Base-by-base conservation (phyloP, 495 filamentous ascomycete species). In the Thozetella sp. region DNA sequence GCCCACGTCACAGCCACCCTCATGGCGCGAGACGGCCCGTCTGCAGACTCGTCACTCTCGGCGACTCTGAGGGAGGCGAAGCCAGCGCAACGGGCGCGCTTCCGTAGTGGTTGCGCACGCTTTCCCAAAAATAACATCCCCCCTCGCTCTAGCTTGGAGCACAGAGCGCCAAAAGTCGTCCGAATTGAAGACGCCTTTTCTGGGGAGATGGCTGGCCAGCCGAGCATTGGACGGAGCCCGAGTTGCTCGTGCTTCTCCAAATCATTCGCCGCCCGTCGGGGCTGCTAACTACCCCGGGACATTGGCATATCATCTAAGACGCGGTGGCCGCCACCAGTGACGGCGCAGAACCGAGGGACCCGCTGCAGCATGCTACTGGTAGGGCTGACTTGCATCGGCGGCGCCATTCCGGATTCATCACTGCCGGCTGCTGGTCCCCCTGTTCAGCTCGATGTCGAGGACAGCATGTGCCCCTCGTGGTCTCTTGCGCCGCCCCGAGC, bases 321-420 rank as follows among this genome's bases (percentile, higher is more conserved):
- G 6, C 15, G 6, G 30, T 37, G 30, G 6, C 6, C 15, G n/a
- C 43, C n/a, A n/a, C 43, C 43, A 48, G 43, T 48, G 11, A 19
- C 10, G 43, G 20, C 11, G 11, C 43, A 48, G 43, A 48, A 20
- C 43, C 43, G 30, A n/a, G 43, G 43, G 43, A 19, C 43, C 43
- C 43, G 43, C 43, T 48, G 12, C 43, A 20, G 9, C 43, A 20
- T 19, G 6, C n/a, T 48, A 4, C 43, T 37, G 30, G 43, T 48
- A 48, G 43, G 43, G 43, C 43, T 48, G 43, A 48, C 43, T 48
- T 48, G 43, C 43, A 48, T 48, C 43, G 4, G 3, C 12, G 43
- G 20, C 43, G n/a, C 43, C 43, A 48, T 48, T 48, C 43, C 43
- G 4, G 43, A 48, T 48, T 48, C 9, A 48, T 48, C 43, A 48